These are phyloP conservation scores for Porcisia deanei DNA, from an alignment of 208 protist genomes.

Conservation along the genomic window DNA sequence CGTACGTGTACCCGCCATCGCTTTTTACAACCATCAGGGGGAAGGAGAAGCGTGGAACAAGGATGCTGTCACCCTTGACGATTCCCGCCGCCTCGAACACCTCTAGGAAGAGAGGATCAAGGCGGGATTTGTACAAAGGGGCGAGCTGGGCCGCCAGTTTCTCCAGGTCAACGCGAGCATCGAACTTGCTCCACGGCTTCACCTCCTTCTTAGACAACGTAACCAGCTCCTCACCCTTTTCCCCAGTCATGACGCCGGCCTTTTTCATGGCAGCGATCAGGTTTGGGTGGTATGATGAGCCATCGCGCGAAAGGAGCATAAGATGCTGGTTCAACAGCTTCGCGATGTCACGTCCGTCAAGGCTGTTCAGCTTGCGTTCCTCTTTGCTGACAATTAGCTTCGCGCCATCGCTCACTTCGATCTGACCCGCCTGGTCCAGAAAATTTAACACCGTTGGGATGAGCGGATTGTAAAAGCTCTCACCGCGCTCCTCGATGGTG, in stretches of 20 bases:
- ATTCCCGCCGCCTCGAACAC: conserved; percentile 74
- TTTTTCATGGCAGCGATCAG: conserved; percentile 81
- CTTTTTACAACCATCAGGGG: conserved; percentile 96
- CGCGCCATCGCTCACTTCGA: conserved; percentile 87
- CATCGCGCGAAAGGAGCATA: conserved; percentile 51
- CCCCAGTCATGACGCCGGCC: conserved; percentile 65
- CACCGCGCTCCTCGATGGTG: conserved; percentile 91
- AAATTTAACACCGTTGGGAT: conserved; percentile 86
- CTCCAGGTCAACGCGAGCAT: conserved; percentile 79
- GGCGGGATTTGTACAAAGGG: conserved; percentile 70
- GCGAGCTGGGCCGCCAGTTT: conserved; percentile 80
- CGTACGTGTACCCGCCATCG: conserved; percentile 96
- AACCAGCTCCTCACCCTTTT: conserved; percentile 76
- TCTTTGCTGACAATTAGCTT: conserved; percentile 85
- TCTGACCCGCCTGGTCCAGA: conserved; percentile 77
- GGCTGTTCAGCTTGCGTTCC: conserved; percentile 49
- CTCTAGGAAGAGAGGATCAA: conserved; percentile 77
- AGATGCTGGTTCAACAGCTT: conserved; percentile 83
- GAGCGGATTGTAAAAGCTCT: conserved; percentile 97
- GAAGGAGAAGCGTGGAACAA: conserved; percentile 89
- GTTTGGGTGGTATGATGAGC: conserved; percentile 70
- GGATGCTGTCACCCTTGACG: conserved; percentile 67
- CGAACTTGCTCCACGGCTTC: conserved; percentile 86
- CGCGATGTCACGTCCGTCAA: conserved; percentile 84
- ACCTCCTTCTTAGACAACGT: conserved; percentile 87